phyloP scores from a whole-genome alignment of 2,329 filamentous ascomycete genomes.

The Trichoderma guizhouense region DNA sequence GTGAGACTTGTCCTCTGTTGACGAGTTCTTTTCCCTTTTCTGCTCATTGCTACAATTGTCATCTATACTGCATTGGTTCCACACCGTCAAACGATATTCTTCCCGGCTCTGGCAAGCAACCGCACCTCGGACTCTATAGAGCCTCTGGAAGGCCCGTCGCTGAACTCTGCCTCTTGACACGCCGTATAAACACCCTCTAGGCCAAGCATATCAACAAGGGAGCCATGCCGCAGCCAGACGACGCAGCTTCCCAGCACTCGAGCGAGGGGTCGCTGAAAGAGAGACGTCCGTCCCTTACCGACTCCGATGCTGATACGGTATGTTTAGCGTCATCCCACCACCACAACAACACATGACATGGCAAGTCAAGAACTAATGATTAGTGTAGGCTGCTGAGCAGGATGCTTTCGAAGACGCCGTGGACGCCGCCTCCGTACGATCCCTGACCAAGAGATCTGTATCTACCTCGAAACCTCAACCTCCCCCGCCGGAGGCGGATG shows the following conservation, averaged over 20 bases:
- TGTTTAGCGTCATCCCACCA: conserved; percentile 22
- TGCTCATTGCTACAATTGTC: conserved; percentile 10
- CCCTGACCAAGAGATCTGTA: conserved; percentile 52
- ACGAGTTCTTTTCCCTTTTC: background rate
- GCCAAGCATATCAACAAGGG: conserved; percentile 16
- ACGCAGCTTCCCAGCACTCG: conserved; percentile 24
- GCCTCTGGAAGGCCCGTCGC: conserved; percentile 15
- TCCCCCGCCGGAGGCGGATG: conserved; percentile 8
- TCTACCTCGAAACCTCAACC: conserved; percentile 35
- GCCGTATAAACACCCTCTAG: background rate
- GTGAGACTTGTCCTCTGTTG: background rate
- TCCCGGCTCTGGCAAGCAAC: background rate
- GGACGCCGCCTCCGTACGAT: conserved; percentile 62
- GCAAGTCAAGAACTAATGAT: conserved; percentile 21
- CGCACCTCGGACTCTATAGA: background rate
- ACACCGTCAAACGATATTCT: conserved; percentile 4
- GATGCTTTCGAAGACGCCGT: conserved; percentile 75
- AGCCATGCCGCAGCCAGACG: conserved; percentile 36
- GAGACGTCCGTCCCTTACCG: conserved; percentile 31
- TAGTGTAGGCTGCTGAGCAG: conserved; percentile 30
- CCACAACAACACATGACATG: conserved; percentile 7
- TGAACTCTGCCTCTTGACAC: conserved; percentile 8
- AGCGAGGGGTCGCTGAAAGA: conserved; percentile 24
- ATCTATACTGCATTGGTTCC: conserved; percentile 15
- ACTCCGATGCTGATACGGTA: conserved; percentile 31